Conservation (phyloP, 495 filamentous ascomycete genomes). For the Lophiotrema nucula region DNA sequence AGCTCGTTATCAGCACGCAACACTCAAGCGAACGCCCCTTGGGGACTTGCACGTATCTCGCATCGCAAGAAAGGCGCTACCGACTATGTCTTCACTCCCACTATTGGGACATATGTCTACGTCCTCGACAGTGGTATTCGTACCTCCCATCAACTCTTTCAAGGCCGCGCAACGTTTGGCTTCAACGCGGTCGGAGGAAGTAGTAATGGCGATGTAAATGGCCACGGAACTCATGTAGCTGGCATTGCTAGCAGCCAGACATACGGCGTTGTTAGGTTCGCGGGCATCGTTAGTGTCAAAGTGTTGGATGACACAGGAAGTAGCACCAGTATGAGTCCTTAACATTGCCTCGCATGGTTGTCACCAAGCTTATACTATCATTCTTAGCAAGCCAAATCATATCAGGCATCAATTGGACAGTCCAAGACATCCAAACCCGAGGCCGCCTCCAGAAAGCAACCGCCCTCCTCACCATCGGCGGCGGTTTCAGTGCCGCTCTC, state of each 20-base stretch:
- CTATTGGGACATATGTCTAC: slow-evolving; percentile 20
- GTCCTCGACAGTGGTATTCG: slow-evolving; percentile 24
- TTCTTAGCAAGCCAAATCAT: slow-evolving; percentile 5
- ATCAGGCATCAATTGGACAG: slow-evolving; percentile 18
- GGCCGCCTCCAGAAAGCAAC: slow-evolving; percentile 1
- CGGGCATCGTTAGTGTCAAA: slow-evolving; percentile 60
- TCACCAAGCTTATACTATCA: neutral
- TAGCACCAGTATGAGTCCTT: slow-evolving; percentile 3
- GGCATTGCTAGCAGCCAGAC: slow-evolving; percentile 57
- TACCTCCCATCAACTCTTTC: slow-evolving; percentile 7
- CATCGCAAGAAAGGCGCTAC: slow-evolving; percentile 14
- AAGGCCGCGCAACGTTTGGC: slow-evolving; percentile 17
- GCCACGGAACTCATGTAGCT: slow-evolving; percentile 63
- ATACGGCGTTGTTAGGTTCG: slow-evolving; percentile 62
- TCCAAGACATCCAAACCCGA: slow-evolving; percentile 12
- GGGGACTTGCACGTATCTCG: slow-evolving; percentile 28
- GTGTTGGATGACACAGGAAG: slow-evolving; percentile 53
- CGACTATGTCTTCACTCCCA: slow-evolving; percentile 17
- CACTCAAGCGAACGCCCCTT: slow-evolving; percentile 27
- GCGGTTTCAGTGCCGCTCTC: slow-evolving; percentile 1
- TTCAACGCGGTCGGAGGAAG: slow-evolving; percentile 5
- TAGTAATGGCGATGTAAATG: slow-evolving; percentile 48
- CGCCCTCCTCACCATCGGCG: slow-evolving; percentile 14
- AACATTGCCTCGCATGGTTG: neutral
- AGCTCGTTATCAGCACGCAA: neutral